These are phyloP conservation scores for Hypoxylon lenormandii DNA, from an alignment of 495 filamentous ascomycete genomes.

Conservation along the genomic window DNA sequence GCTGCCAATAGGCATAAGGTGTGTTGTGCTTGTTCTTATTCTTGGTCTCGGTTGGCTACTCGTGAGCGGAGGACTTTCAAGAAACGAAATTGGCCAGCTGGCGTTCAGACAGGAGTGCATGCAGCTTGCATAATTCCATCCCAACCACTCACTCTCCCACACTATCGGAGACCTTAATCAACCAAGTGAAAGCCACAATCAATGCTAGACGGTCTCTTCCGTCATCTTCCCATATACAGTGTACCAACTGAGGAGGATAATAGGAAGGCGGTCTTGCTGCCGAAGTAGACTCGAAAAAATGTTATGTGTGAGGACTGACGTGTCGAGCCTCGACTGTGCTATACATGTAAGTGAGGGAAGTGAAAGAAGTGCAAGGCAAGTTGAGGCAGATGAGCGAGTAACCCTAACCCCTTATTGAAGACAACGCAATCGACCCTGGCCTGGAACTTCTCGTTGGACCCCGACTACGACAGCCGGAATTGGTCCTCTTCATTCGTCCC, in stretches of 20 bases:
- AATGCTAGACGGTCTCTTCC: constrained; percentile 23
- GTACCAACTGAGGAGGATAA: too few species aligned
- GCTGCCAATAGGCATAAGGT: constrained; percentile 14
- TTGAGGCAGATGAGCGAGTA: background rate
- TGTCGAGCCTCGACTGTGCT: too few species aligned
- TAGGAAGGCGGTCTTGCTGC: too few species aligned
- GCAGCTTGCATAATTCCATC: constrained; percentile 43
- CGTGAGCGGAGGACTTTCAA: constrained; percentile 4
- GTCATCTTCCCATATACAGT: background rate
- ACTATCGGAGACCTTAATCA: constrained; percentile 34
- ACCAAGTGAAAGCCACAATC: constrained; percentile 32
- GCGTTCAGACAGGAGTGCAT: constrained; percentile 47
- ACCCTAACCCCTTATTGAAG: constrained; percentile 18
- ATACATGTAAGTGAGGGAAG: constrained; percentile 5
- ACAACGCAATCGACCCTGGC: constrained; percentile 16
- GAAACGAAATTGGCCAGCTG: constrained; percentile 29
- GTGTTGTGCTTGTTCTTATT: constrained; percentile 8
- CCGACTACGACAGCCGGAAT: constrained; percentile 32
- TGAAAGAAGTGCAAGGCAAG: background rate
- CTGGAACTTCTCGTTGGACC: constrained; percentile 16
- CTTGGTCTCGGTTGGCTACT: constrained; percentile 13
- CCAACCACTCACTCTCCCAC: constrained; percentile 31
- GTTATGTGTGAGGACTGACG: too few species aligned
- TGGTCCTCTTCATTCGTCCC: constrained; percentile 36
- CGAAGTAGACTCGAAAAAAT: too few species aligned